Evolutionary conservation across 306 rosid genomes (phyloP), one percentile per base, ranked within the genome.

Genomic region (Begonia peltatifolia): DNA sequence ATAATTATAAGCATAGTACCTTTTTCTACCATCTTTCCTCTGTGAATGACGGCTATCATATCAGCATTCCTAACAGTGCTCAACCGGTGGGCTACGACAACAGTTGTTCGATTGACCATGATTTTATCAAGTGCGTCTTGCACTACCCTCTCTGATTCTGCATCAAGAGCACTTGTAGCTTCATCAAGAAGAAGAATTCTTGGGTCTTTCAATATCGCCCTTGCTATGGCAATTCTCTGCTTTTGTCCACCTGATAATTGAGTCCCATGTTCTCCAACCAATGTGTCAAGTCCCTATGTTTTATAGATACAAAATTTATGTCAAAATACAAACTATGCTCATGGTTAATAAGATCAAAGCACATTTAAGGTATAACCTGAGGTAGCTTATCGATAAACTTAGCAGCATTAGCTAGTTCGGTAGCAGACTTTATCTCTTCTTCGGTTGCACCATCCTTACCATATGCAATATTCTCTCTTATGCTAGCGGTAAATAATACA

Each of bases 21-120:
- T 74, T 81, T 84, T 66, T 87, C 94, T 42, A 87, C 94, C 87
- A 84, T 79, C 78, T 81, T 87, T 52, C 96, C 96, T 71, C 76
- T 74, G 57, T 87, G 96, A 66, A 87, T 84, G 58, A 87, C 96
- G 25, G 94, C 92, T 62, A 87, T 87, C 81, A 61, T 76, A 51
- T 81, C 80, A 3, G 96, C 96, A 57, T 79, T 84, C 59, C 78
- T 84, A 53, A 87, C 89, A 0, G 96, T 87, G 77, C 96, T 87
- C 63, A 87, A 68, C 66, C 96, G 94, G 62, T 87, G 96, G 53
- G 96, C 96, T 11, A 87, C 96, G n/a, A 87, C 56, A 25, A 87
- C 75, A 15, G 96, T 87, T n/a, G 96, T 87, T 63, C 92, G 68
- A 48, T 84, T 81, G 48, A 73, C 78, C 96, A 87, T 84, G 57